Evolutionary conservation across 129 eudicot species (phyloP).

Genomic region (Chrysanthemum seticuspe): DNA sequence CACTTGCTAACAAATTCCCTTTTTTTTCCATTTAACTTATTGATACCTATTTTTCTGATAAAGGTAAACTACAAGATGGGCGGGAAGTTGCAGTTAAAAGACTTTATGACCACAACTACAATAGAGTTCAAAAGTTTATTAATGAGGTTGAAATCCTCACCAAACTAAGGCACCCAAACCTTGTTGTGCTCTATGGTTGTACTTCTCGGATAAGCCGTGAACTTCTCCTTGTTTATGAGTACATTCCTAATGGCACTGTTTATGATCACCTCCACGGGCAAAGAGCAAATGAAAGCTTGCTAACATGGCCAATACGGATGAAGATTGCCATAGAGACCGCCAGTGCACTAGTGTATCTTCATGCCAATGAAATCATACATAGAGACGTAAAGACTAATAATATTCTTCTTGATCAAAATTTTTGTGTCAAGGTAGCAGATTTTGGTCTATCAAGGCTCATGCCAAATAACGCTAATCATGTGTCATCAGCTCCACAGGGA

Average conservation of each 20-base stretch:
- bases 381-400: slow-evolving; percentile 53
- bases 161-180: slow-evolving; percentile 53
- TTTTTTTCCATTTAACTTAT: background rate
- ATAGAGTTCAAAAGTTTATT: slow-evolving; percentile 57
- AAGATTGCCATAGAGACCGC: slow-evolving; percentile 80
- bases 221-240: slow-evolving; percentile 64
- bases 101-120: slow-evolving; percentile 62
- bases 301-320: slow-evolving; percentile 73
- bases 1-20: too few species aligned
- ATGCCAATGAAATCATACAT: slow-evolving; percentile 58
- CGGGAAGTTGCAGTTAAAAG: slow-evolving; percentile 82
- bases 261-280: slow-evolving; percentile 76
- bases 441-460: slow-evolving; percentile 58
- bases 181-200: slow-evolving; percentile 72
- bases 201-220: slow-evolving; percentile 57
- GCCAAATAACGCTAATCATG: slow-evolving; percentile 59
- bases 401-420: slow-evolving; percentile 47
- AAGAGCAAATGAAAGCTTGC: slow-evolving; percentile 30
- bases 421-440: slow-evolving; percentile 55
- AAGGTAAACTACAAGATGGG: slow-evolving; percentile 75
- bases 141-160: slow-evolving; percentile 69
- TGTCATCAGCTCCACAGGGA: slow-evolving; percentile 94
- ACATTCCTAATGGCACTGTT: slow-evolving; percentile 54
- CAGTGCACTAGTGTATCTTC: slow-evolving; percentile 75
- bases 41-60: slow-evolving; percentile 1